phyloP scores from a whole-genome alignment of 371 early-diverging fungal species.

The Mucor saturninus region DNA sequence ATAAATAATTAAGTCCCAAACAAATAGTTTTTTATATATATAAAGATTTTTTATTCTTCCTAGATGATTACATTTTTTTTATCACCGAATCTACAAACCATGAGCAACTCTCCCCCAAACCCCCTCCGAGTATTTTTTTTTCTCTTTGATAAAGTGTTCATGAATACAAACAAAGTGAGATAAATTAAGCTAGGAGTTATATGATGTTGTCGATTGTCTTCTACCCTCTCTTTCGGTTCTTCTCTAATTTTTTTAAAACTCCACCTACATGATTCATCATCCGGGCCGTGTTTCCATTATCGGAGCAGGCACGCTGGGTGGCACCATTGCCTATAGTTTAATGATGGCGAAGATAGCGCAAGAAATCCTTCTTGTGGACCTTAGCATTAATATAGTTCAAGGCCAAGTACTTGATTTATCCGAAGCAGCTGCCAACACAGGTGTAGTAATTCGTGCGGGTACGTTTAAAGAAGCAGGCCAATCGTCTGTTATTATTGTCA shows the following conservation, averaged over 20 bases:
- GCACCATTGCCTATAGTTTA: conserved; percentile 72
- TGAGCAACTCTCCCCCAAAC: neutral
- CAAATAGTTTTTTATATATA: neutral
- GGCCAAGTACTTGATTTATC: conserved; percentile 79
- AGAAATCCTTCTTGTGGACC: conserved; percentile 73
- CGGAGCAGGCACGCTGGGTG: conserved; percentile 62
- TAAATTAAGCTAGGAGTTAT: too few species aligned
- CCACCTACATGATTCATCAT: conserved; percentile 8
- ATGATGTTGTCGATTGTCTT: neutral
- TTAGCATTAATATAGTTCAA: conserved; percentile 57
- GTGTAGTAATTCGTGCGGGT: conserved; percentile 59
- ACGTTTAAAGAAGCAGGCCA: conserved; percentile 63
- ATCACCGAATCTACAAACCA: neutral
- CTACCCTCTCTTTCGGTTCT: neutral
- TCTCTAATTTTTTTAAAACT: neutral
- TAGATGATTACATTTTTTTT: neutral
- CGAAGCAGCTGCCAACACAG: conserved; percentile 67
- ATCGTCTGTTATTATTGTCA: conserved; percentile 28
- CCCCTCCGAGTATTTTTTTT: too few species aligned
- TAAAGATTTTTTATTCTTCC: neutral
- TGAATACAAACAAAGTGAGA: too few species aligned
- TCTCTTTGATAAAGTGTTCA: too few species aligned
- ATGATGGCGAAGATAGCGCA: conserved; percentile 58
- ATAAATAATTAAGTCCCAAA: conserved; percentile 3
- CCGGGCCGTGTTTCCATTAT: conserved; percentile 49